Conservation (phyloP, 176 grass and related monocot genomes). For the Cocos nucifera region DNA sequence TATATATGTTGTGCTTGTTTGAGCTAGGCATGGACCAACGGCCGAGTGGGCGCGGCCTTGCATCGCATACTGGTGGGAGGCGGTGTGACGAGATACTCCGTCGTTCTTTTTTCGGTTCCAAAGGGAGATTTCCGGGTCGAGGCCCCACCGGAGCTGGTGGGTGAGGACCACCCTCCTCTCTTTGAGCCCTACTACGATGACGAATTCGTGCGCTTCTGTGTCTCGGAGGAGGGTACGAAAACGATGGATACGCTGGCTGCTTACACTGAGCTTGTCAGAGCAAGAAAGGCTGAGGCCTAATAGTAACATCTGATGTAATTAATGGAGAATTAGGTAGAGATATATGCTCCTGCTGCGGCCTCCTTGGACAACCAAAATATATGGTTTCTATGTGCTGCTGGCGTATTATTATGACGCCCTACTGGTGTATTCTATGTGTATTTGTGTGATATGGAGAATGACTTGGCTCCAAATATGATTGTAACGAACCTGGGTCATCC, state of each 20-base stretch:
- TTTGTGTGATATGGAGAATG: too few species aligned
- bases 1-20: too few species aligned
- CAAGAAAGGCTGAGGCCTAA: too few species aligned
- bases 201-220: slow-evolving; percentile 34
- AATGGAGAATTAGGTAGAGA: too few species aligned
- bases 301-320: too few species aligned
- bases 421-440: too few species aligned
- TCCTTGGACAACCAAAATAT: too few species aligned
- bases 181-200: slow-evolving; percentile 32
- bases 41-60: slow-evolving; percentile 27
- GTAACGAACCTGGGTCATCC: too few species aligned
- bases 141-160: slow-evolving; percentile 41
- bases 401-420: too few species aligned
- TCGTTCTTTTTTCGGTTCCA: slow-evolving; percentile 49
- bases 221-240: slow-evolving; percentile 31
- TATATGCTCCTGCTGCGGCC: too few species aligned
- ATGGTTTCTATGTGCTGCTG: too few species aligned
- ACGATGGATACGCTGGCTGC: slow-evolving; percentile 38
- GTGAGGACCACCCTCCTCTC: slow-evolving; percentile 35
- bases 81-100: slow-evolving; percentile 41
- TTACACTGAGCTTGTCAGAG: neutral
- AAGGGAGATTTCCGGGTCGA: neutral
- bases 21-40: slow-evolving; percentile 69
- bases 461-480: too few species aligned
- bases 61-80: slow-evolving; percentile 42